Conservation (phyloP, 345 rosid species). For the Chamaenerion angustifolium region DNA sequence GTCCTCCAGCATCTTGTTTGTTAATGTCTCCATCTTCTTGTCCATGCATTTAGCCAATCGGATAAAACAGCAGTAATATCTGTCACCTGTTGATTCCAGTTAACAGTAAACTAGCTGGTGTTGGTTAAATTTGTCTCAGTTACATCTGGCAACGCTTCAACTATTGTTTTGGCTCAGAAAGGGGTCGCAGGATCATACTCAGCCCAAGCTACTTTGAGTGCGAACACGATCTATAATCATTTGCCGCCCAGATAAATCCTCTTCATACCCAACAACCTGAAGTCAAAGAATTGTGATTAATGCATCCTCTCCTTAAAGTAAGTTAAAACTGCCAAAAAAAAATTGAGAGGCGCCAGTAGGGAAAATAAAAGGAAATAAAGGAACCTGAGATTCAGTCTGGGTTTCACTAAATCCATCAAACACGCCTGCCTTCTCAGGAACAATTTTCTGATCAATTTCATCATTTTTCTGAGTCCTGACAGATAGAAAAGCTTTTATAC, state of each 20-base stretch:
- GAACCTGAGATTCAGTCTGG: constrained; percentile 93
- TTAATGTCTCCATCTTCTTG: too few relatives aligned
- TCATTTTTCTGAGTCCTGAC: constrained; percentile 37
- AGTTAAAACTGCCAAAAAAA: too few relatives aligned
- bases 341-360: too few relatives aligned
- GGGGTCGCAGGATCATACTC: not conserved
- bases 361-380: constrained; percentile 4
- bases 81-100: too few relatives aligned
- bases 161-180: not conserved
- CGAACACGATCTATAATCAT: constrained; percentile 92
- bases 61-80: too few relatives aligned
- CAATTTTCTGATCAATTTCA: constrained; percentile 19
- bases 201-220: constrained; percentile 58
- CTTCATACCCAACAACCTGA: constrained; percentile 91
- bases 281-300: constrained; percentile 6
- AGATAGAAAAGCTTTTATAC: not conserved
- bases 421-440: constrained; percentile 21
- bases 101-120: too few relatives aligned
- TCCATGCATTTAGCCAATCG: too few relatives aligned
- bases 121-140: not conserved
- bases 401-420: constrained; percentile 80
- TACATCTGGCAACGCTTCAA: not conserved
- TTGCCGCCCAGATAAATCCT: constrained; percentile 88
- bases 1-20: too few relatives aligned
- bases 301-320: not conserved